Conservation (phyloP, 805 yeast species). For the Candida palmyrensis region DNA sequence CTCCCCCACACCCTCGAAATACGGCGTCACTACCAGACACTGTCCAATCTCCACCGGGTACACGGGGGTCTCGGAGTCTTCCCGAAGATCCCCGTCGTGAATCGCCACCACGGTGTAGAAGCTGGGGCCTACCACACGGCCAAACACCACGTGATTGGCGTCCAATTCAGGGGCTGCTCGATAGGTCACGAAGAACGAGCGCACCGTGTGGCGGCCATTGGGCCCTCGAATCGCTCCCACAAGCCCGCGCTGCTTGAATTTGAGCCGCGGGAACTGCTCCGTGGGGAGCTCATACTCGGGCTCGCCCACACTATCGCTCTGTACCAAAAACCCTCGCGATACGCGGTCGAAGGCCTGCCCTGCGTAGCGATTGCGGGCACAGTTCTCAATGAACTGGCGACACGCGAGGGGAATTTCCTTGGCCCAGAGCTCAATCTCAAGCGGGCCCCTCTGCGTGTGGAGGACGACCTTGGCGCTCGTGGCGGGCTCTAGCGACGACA, state of each 20-base stretch:
- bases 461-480: constrained; percentile 57
- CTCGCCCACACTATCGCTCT: constrained; percentile 5
- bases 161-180: constrained; percentile 41
- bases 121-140: constrained; percentile 53
- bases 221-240: constrained; percentile 45
- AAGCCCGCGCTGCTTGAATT: constrained; percentile 48
- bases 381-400: constrained; percentile 43
- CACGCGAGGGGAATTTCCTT: constrained; percentile 54
- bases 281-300: constrained; percentile 31
- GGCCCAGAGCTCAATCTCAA: constrained; percentile 65
- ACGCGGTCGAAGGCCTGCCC: constrained; percentile 39
- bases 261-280: constrained; percentile 32
- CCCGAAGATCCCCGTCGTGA: constrained; percentile 40
- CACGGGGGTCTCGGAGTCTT: constrained; percentile 37
- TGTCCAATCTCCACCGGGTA: constrained; percentile 45
- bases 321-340: constrained; percentile 18
- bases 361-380: constrained; percentile 39
- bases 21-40: constrained; percentile 40
- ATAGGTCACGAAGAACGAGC: constrained; percentile 39
- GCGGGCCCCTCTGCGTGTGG: constrained; percentile 52
- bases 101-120: constrained; percentile 50
- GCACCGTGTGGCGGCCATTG: constrained; percentile 17
- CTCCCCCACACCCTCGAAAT: constrained; percentile 39
- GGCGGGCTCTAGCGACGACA: constrained; percentile 50
- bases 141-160: constrained; percentile 43